phyloP scores from a whole-genome alignment of 2,329 filamentous ascomycete genomes.

The Pseudopyrenochaeta lycopersici region DNA sequence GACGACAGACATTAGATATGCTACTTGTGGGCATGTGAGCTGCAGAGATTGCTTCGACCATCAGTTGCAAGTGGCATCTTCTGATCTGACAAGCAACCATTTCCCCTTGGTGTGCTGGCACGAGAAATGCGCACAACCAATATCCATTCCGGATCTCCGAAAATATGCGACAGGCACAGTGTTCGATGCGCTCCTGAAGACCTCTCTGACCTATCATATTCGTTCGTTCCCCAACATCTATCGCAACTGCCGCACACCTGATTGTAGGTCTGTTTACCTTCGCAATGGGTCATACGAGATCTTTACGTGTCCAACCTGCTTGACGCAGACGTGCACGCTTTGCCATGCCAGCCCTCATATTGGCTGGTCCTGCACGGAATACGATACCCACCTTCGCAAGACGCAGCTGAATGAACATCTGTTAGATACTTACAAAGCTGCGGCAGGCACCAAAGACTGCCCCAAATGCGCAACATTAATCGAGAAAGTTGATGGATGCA shows the following conservation, averaged over 20 bases:
- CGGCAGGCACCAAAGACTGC: constrained; percentile 27
- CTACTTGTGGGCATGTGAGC: constrained; percentile 18
- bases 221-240: constrained; percentile 16
- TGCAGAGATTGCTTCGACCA: constrained; percentile 24
- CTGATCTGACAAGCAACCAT: constrained; percentile 5
- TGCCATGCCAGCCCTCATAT: constrained; percentile 27
- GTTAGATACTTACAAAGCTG: constrained; percentile 18
- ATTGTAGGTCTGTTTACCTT: constrained; percentile 27
- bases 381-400: constrained; percentile 13
- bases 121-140: constrained; percentile 7
- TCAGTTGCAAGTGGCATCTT: constrained; percentile 17
- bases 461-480: constrained; percentile 50
- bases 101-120: constrained; percentile 15
- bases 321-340: constrained; percentile 25
- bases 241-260: constrained; percentile 25
- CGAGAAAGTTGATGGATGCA: constrained; percentile 57
- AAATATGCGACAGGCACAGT: not conserved
- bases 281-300: constrained; percentile 6
- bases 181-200: constrained; percentile 16
- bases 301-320: constrained; percentile 26
- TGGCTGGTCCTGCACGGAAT: constrained; percentile 26
- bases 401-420: constrained; percentile 17
- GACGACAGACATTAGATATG: constrained; percentile 7
- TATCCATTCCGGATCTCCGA: constrained; percentile 11
- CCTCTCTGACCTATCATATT: constrained; percentile 22